Evolutionary conservation across 108 stramenopile species (phyloP).

Genomic region (Pseudonitzschia multiseries): DNA sequence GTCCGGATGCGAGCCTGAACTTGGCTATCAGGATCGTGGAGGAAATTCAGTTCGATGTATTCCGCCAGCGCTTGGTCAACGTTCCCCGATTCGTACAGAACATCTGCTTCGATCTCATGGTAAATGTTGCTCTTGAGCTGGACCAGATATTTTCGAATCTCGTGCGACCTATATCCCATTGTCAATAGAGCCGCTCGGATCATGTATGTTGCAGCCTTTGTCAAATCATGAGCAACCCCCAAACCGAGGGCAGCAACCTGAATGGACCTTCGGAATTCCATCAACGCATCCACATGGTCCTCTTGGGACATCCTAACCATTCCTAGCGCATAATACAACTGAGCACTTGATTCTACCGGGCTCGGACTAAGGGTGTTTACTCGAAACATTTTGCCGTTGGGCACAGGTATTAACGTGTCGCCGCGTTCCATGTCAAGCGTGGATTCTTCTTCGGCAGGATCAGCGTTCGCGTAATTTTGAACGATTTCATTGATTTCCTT

Average conservation of each 20-base stretch:
- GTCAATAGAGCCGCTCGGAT: conserved; percentile 6
- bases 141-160: not conserved
- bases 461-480: not conserved
- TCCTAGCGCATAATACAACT: conserved; percentile 9
- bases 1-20: conserved; percentile 4
- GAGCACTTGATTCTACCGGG: conserved; percentile 1
- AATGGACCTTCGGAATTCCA: conserved; percentile 7
- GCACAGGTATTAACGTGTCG: not conserved
- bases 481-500: not conserved
- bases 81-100: not conserved
- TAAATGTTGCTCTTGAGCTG: not conserved
- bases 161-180: conserved; percentile 1
- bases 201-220: conserved; percentile 7
- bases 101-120: conserved; percentile 3
- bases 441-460: too few relatives aligned
- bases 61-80: not conserved
- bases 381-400: not conserved
- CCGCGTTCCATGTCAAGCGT: not conserved
- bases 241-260: conserved; percentile 14
- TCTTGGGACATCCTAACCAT: conserved; percentile 3
- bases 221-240: not conserved
- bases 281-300: not conserved
- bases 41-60: conserved; percentile 3
- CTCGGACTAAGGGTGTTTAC: not conserved
- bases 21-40: conserved; percentile 5